Evolutionary conservation across 1,284 basidiomycete species (phyloP), one percentile per base, ranked within the genome.

Genomic region (Leucoagaricus sp.): DNA sequence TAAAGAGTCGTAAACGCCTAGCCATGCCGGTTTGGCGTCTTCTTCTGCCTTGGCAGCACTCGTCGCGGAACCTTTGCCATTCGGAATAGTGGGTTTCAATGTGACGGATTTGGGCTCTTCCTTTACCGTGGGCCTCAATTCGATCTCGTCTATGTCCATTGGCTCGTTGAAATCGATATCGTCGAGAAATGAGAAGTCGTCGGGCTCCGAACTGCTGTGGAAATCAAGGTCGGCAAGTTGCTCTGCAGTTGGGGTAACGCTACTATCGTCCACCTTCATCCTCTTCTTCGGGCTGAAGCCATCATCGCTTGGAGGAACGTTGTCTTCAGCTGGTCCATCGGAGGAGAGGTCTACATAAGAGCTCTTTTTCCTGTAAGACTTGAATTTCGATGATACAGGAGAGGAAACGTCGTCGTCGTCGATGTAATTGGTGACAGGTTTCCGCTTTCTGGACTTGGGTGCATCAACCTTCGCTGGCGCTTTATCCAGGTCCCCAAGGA

Each of bases 1-100:
- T 2, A 91, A 77, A 4, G 84, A 84, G 58, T 92, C 89, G 64
- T 91, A 90, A 2, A 93, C 81, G 15, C 86, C 83, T 13, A 91
- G 77, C 91, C 91, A 95, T 0, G 86, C 78, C 0, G 89, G 85
- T 10, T 79, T 75, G 1, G 74, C 65, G 29, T 84, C 80, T 23
- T 76, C 71, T 61, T 79, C 79, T 55, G 79, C 78, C 58, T 79
- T 74, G 41, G 41, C 48, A 4, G 61, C 15, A n/a, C 71, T 65
- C 19, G 40, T 12, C n/a, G 55, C 29, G 23, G 50, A 45, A 9
- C 58, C 23, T 25, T 62, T 61, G n/a, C 57, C 47, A 5, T 44
- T 60, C 44, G 60, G 45, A 58, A 34, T 58, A 12, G 29, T 44
- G 6, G 34, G 58, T 55, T 59, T 65, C 3, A 56, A n/a, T 70